These are phyloP conservation scores for Iris pallida DNA, from an alignment of 116 monocot species.

Conservation along the genomic window DNA sequence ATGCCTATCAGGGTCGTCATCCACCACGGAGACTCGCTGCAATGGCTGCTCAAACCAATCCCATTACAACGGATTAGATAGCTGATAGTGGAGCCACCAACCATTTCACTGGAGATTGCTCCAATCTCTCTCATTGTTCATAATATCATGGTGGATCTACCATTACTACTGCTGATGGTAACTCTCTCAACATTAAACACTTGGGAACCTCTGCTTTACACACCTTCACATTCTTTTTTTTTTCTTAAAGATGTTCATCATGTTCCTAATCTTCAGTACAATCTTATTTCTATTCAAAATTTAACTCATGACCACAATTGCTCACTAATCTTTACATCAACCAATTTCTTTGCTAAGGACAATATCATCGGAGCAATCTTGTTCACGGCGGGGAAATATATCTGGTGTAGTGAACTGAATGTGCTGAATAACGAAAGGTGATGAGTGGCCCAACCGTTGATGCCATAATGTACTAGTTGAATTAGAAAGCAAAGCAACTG, in stretches of 20 bases:
- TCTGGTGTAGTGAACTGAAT: no score
- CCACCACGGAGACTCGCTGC: neutral
- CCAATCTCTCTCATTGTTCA: neutral
- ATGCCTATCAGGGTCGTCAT: constrained; percentile 2
- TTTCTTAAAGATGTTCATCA: neutral
- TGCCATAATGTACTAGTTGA: no score
- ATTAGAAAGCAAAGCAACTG: no score
- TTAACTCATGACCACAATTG: neutral
- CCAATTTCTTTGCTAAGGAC: no score
- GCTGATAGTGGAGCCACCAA: neutral
- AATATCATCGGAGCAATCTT: no score
- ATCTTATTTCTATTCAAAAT: neutral
- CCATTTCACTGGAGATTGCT: neutral
- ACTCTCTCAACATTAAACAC: neutral
- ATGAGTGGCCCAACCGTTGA: no score
- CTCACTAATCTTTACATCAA: neutral
- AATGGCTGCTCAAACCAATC: neutral
- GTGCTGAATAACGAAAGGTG: no score
- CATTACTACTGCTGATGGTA: neutral
- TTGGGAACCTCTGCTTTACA: no score
- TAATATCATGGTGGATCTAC: neutral
- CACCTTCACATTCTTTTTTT: neutral
- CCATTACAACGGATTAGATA: neutral
- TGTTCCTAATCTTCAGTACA: neutral
- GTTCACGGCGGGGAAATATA: no score